A percentile compares a stretch with the other conserved stretches of the same genome.
Conservation (phyloP, 2,329 filamentous ascomycete genomes). For the Talaromyces rugulosus region DNA sequence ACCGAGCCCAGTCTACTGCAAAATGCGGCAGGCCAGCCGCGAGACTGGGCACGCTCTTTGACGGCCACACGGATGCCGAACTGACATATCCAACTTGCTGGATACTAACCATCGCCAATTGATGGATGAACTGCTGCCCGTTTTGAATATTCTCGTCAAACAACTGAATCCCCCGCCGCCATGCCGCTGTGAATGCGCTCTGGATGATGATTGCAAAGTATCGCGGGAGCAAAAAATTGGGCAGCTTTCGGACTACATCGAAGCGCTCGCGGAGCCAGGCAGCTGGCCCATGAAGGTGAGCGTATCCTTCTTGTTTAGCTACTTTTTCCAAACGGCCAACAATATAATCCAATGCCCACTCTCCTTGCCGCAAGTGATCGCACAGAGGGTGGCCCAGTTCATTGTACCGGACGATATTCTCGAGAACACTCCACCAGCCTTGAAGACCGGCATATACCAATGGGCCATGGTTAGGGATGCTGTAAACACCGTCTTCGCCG, state of each 20-base stretch:
- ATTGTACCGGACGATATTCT: conserved; percentile 80
- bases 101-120: conserved; percentile 82
- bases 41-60: conserved; percentile 76
- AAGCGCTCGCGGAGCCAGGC: conserved; percentile 81
- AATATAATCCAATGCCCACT: conserved; percentile 90
- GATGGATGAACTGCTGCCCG: conserved; percentile 85
- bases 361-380: conserved; percentile 83
- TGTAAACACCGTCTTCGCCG: conserved; percentile 81
- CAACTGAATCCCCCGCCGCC: conserved; percentile 70
- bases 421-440: conserved; percentile 93
- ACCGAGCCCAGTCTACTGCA: conserved; percentile 86
- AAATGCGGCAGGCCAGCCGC: conserved; percentile 95
- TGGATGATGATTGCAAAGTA: conserved; percentile 90
- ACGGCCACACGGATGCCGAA: conserved; percentile 85
- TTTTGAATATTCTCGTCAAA: conserved; percentile 73
- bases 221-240: conserved; percentile 82
- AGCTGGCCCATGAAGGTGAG: conserved; percentile 61
- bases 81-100: conserved; percentile 87
- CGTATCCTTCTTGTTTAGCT: conserved; percentile 59
- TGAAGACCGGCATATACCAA: conserved; percentile 95
- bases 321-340: conserved; percentile 71
- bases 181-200: conserved; percentile 80
- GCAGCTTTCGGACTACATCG: conserved; percentile 76
- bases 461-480: conserved; percentile 76
- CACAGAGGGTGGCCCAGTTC: conserved; percentile 90